A percentile compares a stretch with the other conserved stretches of the same genome.
Evolutionary conservation across 2,329 filamentous ascomycete genomes (phyloP).

Genomic region (Chalara sp.): DNA sequence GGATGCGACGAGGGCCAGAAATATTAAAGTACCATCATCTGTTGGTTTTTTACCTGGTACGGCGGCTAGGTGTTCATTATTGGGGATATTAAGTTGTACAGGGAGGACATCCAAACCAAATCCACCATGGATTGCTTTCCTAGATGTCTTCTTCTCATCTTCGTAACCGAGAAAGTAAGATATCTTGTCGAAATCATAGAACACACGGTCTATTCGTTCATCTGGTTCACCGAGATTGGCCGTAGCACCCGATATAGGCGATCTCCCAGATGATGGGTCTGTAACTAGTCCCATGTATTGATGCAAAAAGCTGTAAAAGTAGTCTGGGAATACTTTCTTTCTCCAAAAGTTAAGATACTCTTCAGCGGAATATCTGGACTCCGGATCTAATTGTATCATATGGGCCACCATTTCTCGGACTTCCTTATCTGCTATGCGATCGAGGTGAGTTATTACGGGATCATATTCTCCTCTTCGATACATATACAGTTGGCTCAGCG

Average conservation of each 20-base stretch:
- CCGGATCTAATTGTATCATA: constrained; percentile 93
- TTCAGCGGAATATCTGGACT: constrained; percentile 86
- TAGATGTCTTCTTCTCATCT: constrained; percentile 30
- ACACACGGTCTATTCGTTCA: constrained; percentile 88
- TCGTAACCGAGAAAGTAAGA: constrained; percentile 84
- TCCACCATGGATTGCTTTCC: constrained; percentile 34
- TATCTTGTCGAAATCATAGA: constrained; percentile 95
- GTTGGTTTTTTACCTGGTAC: constrained; percentile 52
- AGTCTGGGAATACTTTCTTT: constrained; percentile 85
- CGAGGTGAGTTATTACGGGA: constrained; percentile 71
- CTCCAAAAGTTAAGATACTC: constrained; percentile 93
- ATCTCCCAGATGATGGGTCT: constrained; percentile 76
- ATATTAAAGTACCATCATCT: constrained; percentile 89
- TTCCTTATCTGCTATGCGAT: constrained; percentile 80
- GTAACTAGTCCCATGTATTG: constrained; percentile 97
- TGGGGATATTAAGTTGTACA: constrained; percentile 78
- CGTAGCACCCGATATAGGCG: constrained; percentile 57
- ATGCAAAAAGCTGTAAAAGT: constrained; percentile 96
- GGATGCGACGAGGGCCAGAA: constrained; percentile 81
- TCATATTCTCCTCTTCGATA: constrained; percentile 92
- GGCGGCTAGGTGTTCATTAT: constrained; percentile 66
- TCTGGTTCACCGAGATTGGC: constrained; percentile 81
- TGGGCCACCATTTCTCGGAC: constrained; percentile 84
- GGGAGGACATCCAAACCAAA: constrained; percentile 64
- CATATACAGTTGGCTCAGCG: constrained; percentile 90